Conservation (phyloP, 2,329 filamentous ascomycete species). For the Fusarium anthophilum region DNA sequence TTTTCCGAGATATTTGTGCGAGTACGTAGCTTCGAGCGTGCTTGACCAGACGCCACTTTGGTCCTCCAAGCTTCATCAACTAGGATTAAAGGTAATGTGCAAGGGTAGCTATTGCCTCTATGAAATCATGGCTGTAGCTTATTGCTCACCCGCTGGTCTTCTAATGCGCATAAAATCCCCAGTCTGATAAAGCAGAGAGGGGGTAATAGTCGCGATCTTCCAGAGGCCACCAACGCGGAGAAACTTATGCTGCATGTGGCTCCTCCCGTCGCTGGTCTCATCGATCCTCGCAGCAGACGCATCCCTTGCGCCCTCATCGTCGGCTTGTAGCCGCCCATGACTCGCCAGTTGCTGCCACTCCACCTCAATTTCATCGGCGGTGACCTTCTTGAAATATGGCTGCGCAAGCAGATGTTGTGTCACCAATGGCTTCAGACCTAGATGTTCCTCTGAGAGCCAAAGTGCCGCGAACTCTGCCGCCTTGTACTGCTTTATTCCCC, state of each 20-base stretch:
- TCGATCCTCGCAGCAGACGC: neutral
- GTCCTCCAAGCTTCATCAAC: neutral
- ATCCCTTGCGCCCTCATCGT: neutral
- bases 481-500: neutral
- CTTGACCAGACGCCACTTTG: neutral
- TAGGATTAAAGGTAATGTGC: too few species aligned
- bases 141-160: neutral
- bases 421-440: neutral
- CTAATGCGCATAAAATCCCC: neutral
- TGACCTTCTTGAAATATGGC: neutral
- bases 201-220: neutral
- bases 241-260: neutral
- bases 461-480: neutral
- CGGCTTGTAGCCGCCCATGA: neutral
- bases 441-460: neutral
- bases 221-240: neutral
- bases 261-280: neutral
- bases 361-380: neutral
- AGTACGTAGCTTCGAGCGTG: neutral
- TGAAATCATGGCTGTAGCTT: fast-evolving
- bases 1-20: fast-evolving
- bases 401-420: neutral
- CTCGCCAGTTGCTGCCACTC: neutral
- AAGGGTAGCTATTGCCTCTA: neutral
- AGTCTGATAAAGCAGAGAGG: neutral